Conservation (phyloP, 768 basidiomycete species). For the Agaricus subrufescens region DNA sequence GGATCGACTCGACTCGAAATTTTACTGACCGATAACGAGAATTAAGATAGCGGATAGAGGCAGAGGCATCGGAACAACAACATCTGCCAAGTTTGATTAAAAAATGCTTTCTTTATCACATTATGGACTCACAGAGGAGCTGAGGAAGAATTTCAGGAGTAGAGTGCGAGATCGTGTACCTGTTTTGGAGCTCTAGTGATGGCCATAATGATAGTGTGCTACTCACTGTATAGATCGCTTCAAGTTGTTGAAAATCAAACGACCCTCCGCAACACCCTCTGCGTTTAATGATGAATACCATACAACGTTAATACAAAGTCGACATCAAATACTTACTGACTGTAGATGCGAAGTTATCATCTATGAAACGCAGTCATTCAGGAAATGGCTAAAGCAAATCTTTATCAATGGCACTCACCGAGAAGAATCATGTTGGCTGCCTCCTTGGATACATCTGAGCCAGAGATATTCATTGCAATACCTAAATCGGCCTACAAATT, state of each 20-base stretch:
- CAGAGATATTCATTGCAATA: constrained; percentile 73
- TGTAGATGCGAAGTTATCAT: constrained; percentile 71
- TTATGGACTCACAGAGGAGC: constrained; percentile 46
- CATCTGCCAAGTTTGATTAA: constrained; percentile 32
- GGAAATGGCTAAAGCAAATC: not conserved
- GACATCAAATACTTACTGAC: constrained; percentile 44
- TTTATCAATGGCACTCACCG: constrained; percentile 27
- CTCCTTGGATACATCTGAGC: constrained; percentile 71
- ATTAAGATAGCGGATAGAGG: constrained; percentile 67
- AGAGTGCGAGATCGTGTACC: constrained; percentile 62
- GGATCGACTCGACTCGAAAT: not conserved
- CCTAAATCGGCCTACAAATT: constrained; percentile 56
- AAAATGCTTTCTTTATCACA: not conserved
- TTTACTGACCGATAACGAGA: constrained; percentile 57
- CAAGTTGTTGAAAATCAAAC: constrained; percentile 65
- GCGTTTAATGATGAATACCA: constrained; percentile 1
- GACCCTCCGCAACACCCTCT: constrained; percentile 68
- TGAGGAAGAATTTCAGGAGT: constrained; percentile 70
- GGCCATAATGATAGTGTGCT: not conserved
- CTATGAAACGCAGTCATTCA: constrained; percentile 20
- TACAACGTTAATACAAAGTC: not conserved
- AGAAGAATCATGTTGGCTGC: constrained; percentile 73
- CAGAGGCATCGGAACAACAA: constrained; percentile 62
- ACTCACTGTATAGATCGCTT: constrained; percentile 66
- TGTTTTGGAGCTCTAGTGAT: constrained; percentile 13